Evolutionary conservation across 768 basidiomycete species (phyloP).

Genomic region (Dioszegia crocea): DNA sequence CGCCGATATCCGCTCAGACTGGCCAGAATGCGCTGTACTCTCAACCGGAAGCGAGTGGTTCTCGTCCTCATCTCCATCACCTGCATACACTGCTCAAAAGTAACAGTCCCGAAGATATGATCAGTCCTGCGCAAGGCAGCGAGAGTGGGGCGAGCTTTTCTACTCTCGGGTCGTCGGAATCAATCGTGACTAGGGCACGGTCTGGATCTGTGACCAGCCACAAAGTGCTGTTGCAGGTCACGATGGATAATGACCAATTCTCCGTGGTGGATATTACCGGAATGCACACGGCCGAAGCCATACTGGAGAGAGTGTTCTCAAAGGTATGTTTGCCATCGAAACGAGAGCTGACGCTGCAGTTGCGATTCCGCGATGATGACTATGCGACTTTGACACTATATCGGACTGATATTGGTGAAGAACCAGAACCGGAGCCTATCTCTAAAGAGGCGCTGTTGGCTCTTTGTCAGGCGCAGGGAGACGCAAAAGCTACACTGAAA

Average conservation of each 20-base stretch:
- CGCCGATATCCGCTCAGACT: slow-evolving; percentile 2
- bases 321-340: slow-evolving; percentile 28
- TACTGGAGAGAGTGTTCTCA: slow-evolving; percentile 45
- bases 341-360: slow-evolving; percentile 15
- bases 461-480: slow-evolving; percentile 68
- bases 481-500: slow-evolving; percentile 74
- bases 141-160: slow-evolving; percentile 18
- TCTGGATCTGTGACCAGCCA: slow-evolving; percentile 25
- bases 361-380: slow-evolving; percentile 69
- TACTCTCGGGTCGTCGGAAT: slow-evolving; percentile 11
- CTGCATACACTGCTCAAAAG: slow-evolving; percentile 4
- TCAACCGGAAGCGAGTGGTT: slow-evolving; percentile 2
- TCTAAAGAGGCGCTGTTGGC: slow-evolving; percentile 66
- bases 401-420: slow-evolving; percentile 78
- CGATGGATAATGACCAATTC: slow-evolving; percentile 48
- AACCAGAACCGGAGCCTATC: slow-evolving; percentile 69
- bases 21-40: background rate
- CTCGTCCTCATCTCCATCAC: background rate
- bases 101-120: slow-evolving; percentile 28
- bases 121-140: slow-evolving; percentile 21
- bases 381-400: slow-evolving; percentile 72
- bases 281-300: slow-evolving; percentile 40
- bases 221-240: slow-evolving; percentile 39
- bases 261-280: slow-evolving; percentile 46
- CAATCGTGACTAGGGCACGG: slow-evolving; percentile 23